Percentiles rank a stretch among this genome's conserved stretches.
Evolutionary conservation across 257 asterid genomes (phyloP).

Genomic region (Nemophila menziesii): DNA sequence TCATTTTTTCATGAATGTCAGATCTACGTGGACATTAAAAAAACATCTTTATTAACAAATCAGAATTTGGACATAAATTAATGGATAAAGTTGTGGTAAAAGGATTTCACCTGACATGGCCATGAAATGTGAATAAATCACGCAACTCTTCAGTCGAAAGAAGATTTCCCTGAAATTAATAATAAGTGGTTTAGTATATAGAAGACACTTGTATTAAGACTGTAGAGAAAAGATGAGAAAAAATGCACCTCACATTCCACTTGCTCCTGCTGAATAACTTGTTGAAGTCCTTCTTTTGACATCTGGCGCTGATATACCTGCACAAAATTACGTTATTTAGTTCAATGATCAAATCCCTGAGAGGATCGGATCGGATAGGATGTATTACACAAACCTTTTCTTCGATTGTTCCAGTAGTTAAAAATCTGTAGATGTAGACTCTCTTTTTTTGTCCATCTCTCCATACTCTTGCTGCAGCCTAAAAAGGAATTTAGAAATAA

Average conservation of each 20-base stretch:
- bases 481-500: constrained; percentile 15
- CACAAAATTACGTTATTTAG: constrained; percentile 2
- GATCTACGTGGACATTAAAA: constrained; percentile 47
- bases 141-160: constrained; percentile 91
- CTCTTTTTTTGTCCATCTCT: constrained; percentile 99
- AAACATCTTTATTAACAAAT: neutral
- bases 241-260: constrained; percentile 56
- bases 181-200: constrained; percentile 10
- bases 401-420: constrained; percentile 93
- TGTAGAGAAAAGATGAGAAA: constrained; percentile 12
- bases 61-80: neutral
- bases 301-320: constrained; percentile 99
- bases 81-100: constrained; percentile 9
- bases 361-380: constrained; percentile 2
- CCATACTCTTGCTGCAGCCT: constrained; percentile 99
- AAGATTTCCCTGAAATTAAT: constrained; percentile 57
- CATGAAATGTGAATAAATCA: constrained; percentile 78
- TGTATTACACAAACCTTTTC: constrained; percentile 53
- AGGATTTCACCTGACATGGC: constrained; percentile 46
- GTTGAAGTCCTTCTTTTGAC: constrained; percentile 97
- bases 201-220: constrained; percentile 8
- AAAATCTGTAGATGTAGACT: constrained; percentile 88
- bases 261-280: constrained; percentile 82
- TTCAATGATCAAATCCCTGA: constrained; percentile 4
- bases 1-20: constrained; percentile 85